Conservation (phyloP, 345 rosid species). For the Gossypium bickii region DNA sequence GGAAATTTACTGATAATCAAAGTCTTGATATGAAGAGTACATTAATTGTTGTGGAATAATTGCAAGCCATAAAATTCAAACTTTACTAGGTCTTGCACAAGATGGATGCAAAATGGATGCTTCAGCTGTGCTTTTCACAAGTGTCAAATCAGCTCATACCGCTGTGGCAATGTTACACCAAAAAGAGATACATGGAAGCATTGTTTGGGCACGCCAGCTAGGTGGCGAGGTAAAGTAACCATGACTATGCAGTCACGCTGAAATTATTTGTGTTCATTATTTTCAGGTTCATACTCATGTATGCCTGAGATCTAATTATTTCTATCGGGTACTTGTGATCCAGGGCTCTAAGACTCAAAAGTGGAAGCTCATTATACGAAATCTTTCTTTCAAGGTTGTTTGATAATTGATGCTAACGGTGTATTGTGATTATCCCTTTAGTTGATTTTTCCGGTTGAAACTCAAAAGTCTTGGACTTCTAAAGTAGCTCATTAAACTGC, state of each 20-base stretch:
- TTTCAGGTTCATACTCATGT: neutral
- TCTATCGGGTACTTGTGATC: constrained; percentile 16
- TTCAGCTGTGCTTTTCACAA: constrained; percentile 75
- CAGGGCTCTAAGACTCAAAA: constrained; percentile 96
- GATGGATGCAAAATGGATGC: constrained; percentile 89
- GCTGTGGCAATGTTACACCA: constrained; percentile 62
- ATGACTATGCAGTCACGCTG: neutral
- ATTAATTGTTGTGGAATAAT: constrained; percentile 16
- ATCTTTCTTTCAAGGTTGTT: constrained; percentile 86
- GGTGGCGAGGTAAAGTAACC: constrained; percentile 81
- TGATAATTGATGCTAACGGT: neutral
- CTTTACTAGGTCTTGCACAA: constrained; percentile 66
- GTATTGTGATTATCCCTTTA: constrained; percentile 1
- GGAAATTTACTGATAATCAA: neutral
- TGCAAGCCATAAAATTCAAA: constrained; percentile 2
- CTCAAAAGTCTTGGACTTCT: constrained; percentile 4
- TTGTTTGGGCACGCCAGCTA: constrained; percentile 91
- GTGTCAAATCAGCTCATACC: constrained; percentile 74
- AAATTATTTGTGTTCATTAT: neutral
- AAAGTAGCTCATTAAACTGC: constrained; percentile 27
- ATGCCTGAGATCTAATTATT: neutral
- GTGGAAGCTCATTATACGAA: constrained; percentile 90
- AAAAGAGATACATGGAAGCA: constrained; percentile 55
- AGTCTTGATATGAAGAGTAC: neutral
- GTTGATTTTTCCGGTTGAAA: constrained; percentile 8